A percentile compares a stretch with the other conserved stretches of the same genome.
phyloP scores from a whole-genome alignment of 768 basidiomycete genomes.

The Termitomyces sp. region DNA sequence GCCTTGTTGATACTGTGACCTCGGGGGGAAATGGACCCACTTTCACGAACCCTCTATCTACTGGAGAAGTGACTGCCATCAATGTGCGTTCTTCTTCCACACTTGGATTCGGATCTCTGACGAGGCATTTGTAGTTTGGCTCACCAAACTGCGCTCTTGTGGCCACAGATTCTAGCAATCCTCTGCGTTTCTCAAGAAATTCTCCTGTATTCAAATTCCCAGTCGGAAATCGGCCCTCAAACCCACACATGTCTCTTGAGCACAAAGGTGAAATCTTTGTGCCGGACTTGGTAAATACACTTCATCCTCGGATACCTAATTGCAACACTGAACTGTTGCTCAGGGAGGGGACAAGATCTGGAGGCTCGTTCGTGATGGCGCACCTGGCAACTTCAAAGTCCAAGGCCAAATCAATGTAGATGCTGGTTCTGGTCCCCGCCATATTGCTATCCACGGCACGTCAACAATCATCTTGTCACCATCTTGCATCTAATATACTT shows the following conservation, averaged over 20 bases:
- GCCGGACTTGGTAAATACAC: slow-evolving; percentile 57
- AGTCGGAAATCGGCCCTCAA: slow-evolving; percentile 39
- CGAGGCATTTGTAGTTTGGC: slow-evolving; percentile 25
- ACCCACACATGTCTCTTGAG: slow-evolving; percentile 67
- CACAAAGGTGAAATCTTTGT: slow-evolving; percentile 55
- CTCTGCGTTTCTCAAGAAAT: slow-evolving; percentile 28
- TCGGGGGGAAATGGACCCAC: slow-evolving; percentile 49
- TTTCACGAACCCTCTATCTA: slow-evolving; percentile 45
- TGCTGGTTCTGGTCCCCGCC: slow-evolving; percentile 62
- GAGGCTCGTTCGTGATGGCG: slow-evolving; percentile 46
- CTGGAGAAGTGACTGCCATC: slow-evolving; percentile 53
- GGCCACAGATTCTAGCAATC: slow-evolving; percentile 36
- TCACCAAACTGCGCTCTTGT: slow-evolving; percentile 32
- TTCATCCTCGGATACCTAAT: background rate
- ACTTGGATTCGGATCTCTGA: background rate
- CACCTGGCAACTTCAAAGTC: slow-evolving; percentile 45
- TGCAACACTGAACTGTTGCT: background rate
- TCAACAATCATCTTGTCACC: background rate
- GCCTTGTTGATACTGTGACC: slow-evolving; percentile 37
- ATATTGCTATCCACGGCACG: slow-evolving; percentile 36
- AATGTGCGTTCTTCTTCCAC: slow-evolving; percentile 36
- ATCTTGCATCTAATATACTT: background rate
- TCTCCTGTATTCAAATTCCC: slow-evolving; percentile 47
- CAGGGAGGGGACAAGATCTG: slow-evolving; percentile 71
- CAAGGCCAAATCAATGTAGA: slow-evolving; percentile 62